Evolutionary conservation across 2,329 filamentous ascomycete species (phyloP).

Genomic region (Claviceps capensis): DNA sequence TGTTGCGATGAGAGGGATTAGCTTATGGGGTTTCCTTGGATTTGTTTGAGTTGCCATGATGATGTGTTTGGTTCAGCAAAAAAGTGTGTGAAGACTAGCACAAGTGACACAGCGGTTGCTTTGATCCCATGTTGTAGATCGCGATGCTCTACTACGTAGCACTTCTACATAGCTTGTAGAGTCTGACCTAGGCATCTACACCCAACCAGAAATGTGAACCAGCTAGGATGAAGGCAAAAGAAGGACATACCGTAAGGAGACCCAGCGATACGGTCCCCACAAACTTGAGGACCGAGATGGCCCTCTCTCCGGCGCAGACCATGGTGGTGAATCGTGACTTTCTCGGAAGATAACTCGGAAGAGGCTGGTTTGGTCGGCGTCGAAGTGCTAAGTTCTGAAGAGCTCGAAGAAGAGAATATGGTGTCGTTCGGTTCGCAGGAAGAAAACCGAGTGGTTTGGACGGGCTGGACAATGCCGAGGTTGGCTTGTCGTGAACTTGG

Average conservation of each 20-base stretch:
- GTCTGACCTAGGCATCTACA: too few relatives aligned
- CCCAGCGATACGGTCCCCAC: slow-evolving; percentile 84
- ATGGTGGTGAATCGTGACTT: slow-evolving; percentile 28
- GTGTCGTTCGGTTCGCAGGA: background rate
- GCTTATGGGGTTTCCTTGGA: slow-evolving; percentile 2
- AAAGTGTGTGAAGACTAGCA: too few relatives aligned
- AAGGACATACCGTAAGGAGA: slow-evolving; percentile 59
- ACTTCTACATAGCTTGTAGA: too few relatives aligned
- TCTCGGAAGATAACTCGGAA: too few relatives aligned
- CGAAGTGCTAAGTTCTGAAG: background rate
- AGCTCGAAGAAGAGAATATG: background rate
- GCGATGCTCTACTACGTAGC: too few relatives aligned
- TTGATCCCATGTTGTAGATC: too few relatives aligned
- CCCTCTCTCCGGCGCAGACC: slow-evolving; percentile 40
- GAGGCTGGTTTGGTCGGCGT: background rate
- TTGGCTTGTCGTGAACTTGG: background rate
- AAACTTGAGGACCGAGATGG: slow-evolving; percentile 72
- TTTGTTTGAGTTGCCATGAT: background rate
- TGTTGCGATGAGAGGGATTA: slow-evolving; percentile 21
- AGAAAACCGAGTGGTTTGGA: too few relatives aligned
- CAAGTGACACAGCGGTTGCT: too few relatives aligned
- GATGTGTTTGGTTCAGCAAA: background rate
- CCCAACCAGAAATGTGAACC: too few relatives aligned
- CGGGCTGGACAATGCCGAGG: too few relatives aligned
- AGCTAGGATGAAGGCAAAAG: background rate